Evolutionary conservation across 306 rosid species (phyloP), one percentile per base, ranked within the genome.

Genomic region (Alnus rubra): DNA sequence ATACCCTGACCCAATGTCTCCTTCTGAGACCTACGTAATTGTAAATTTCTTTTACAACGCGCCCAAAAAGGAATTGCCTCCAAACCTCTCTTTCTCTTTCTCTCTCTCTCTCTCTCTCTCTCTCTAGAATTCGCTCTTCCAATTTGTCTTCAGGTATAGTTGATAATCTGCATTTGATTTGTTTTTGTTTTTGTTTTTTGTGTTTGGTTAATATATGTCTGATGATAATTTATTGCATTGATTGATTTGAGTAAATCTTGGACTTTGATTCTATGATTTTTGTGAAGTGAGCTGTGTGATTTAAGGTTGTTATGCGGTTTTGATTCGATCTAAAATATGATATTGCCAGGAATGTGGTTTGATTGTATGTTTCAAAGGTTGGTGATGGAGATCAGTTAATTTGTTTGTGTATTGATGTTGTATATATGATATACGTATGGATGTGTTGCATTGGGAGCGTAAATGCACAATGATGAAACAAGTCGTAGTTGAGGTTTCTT

Each of bases 301-400:
- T 39, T 49, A 4, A 64, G 65, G 67, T 54, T 59, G 73, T 78
- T 69, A 13, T 55, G 30, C 53, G 50, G 42, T 71, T 8, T 74
- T 59, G 71, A 64, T 77, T 80, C 87, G 86, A 94, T 94, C 93
- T 86, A 62, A 51, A 39, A 33, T 37, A 73, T 68, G 48, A 47
- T 69, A 33, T 52, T 55, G 47, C 3, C 15, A 0, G 0, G 44
- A 13, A 30, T 14, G 64, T 35, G 3, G 56, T 53, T 59, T 51
- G n/a, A 49, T 79, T 54, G 18, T 59, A 71, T 50, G 14, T 23
- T 42, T 18, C 50, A 15, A 2, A 39, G 13, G 50, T 67, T 68
- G 42, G 16, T 42, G 30, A 67, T 18, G 63, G n/a, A 70, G 62
- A 67, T 79, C 42, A 8, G 50, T 80, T 28, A 59, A 4, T 28